These are phyloP conservation scores for Phytophthora niederhauseri DNA, from an alignment of 352 stramenopile genomes.

Conservation along the genomic window DNA sequence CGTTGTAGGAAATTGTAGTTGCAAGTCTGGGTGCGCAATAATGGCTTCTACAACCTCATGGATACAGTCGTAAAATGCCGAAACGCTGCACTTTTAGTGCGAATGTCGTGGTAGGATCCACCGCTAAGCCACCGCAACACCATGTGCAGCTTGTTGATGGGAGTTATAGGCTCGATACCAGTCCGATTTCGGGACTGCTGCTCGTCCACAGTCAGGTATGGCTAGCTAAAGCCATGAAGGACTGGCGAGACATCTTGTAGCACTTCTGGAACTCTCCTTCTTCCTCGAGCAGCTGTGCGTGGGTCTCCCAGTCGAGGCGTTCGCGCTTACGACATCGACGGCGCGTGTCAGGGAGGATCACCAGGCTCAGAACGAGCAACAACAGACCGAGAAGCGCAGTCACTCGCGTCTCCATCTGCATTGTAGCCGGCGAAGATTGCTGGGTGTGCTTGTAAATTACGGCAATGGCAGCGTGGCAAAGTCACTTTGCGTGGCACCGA, in stretches of 20 bases:
- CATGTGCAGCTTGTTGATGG: slow-evolving; percentile 10
- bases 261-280: neutral
- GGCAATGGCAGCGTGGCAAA: neutral
- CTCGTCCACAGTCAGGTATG: neutral
- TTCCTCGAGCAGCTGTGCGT: neutral
- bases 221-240: neutral
- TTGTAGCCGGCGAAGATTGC: neutral
- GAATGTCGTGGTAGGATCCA: slow-evolving; percentile 9
- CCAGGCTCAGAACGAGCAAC: neutral
- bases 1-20: slow-evolving; percentile 6
- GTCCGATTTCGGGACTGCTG: slow-evolving; percentile 5
- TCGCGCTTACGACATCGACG: neutral
- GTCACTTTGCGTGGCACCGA: neutral
- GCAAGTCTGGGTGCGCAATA: slow-evolving; percentile 6
- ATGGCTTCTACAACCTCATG: slow-evolving; percentile 13
- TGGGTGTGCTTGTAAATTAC: neutral
- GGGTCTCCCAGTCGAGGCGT: neutral
- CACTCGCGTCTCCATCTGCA: neutral
- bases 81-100: neutral
- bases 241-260: neutral
- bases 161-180: slow-evolving; percentile 1
- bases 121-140: slow-evolving; percentile 1
- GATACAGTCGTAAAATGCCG: slow-evolving; percentile 7
- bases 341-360: neutral
- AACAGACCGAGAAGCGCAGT: neutral